Percentiles rank a stretch among this genome's conserved stretches.
Conservation (phyloP, 1,139 yeast genomes). For the Candida dubliniensis region DNA sequence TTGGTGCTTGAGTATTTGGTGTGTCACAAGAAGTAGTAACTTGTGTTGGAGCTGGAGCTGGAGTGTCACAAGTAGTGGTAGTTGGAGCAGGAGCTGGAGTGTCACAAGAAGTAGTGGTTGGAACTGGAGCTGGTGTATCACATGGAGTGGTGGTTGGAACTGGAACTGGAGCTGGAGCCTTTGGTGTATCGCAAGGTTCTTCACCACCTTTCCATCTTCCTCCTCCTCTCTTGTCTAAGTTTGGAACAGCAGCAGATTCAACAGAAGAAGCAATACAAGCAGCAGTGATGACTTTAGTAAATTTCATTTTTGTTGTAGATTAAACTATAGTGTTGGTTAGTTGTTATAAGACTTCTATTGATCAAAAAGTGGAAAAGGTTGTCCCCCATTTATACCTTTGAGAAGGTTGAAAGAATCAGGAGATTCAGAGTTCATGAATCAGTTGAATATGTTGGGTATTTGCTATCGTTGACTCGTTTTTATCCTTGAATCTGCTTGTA, state of each 20-base stretch:
- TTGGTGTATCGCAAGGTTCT: background rate
- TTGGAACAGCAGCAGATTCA: background rate
- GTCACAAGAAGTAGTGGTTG: background rate
- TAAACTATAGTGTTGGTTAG: no score
- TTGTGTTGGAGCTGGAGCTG: background rate
- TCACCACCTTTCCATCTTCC: background rate
- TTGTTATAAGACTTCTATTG: no score
- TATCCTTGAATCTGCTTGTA: no score
- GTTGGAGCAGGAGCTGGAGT: background rate
- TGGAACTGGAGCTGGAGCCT: background rate
- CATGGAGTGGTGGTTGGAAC: background rate
- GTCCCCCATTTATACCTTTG: no score
- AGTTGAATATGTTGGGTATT: no score
- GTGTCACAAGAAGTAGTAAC: slow-evolving; percentile 4
- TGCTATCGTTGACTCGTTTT: no score
- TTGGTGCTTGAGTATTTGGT: slow-evolving; percentile 2
- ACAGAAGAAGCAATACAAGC: background rate
- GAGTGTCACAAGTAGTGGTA: background rate
- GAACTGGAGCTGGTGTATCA: background rate
- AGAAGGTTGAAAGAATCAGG: no score
- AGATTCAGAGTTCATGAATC: no score
- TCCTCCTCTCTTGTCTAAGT: background rate
- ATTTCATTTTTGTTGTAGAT: background rate
- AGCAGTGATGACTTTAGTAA: background rate
- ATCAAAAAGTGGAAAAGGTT: no score